phyloP scores from a whole-genome alignment of 805 yeast genomes.

The Schwanniomyces sp. region DNA sequence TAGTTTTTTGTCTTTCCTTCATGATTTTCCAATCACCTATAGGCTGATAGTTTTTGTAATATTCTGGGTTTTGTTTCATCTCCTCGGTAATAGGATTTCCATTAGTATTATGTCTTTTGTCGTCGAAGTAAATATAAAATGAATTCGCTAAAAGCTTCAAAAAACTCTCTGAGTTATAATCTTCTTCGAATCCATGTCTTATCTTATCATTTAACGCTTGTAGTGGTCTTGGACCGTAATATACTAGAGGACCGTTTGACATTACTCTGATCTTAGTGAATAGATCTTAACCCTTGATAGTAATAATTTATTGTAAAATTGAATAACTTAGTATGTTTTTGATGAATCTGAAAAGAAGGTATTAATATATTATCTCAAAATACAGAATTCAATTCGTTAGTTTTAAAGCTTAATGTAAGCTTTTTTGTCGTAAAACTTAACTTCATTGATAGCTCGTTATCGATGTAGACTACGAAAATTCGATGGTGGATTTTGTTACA shows the following conservation, averaged over 20 bases:
- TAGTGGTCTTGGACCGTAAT: slow-evolving; percentile 37
- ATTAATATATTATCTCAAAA: neutral
- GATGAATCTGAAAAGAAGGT: neutral
- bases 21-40: slow-evolving; percentile 89
- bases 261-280: neutral
- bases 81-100: slow-evolving; percentile 73
- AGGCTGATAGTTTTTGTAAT: slow-evolving; percentile 58
- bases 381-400: neutral
- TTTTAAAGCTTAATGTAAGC: neutral
- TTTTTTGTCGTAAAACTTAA: neutral
- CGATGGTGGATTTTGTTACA: neutral
- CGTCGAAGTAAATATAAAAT: slow-evolving; percentile 83
- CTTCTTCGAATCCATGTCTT: slow-evolving; percentile 67
- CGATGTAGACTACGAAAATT: neutral
- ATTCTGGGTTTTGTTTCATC: slow-evolving; percentile 43
- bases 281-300: neutral
- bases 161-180: slow-evolving; percentile 56
- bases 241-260: slow-evolving; percentile 8
- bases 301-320: neutral
- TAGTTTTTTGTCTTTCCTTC: slow-evolving; percentile 88
- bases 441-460: neutral
- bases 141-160: slow-evolving; percentile 59
- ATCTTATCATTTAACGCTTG: slow-evolving; percentile 53
- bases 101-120: slow-evolving; percentile 87
- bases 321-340: neutral